phyloP scores from a whole-genome alignment of 352 stramenopile genomes.

The Vaucheria bursata region DNA sequence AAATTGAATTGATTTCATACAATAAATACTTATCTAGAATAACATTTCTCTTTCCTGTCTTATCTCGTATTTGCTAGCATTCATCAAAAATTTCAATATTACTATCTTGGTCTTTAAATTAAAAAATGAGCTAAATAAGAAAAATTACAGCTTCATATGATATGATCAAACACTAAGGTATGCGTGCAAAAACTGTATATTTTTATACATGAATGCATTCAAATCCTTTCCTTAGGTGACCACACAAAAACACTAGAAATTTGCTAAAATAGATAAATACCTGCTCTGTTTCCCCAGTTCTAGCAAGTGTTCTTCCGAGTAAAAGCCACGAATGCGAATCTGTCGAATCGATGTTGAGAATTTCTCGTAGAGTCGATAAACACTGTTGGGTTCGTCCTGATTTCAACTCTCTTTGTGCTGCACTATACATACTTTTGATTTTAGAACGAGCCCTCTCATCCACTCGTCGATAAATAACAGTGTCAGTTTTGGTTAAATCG shows the following conservation, averaged over 20 bases:
- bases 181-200: background rate
- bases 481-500: no score
- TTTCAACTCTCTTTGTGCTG: conserved; percentile 7
- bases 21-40: no score
- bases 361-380: conserved; percentile 1
- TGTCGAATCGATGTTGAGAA: conserved; percentile 13
- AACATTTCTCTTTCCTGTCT: no score
- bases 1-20: no score
- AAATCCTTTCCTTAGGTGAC: background rate
- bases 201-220: background rate
- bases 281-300: background rate
- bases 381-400: background rate
- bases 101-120: no score
- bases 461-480: no score
- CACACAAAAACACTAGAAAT: background rate
- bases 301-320: conserved; percentile 13
- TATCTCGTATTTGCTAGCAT: no score
- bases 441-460: no score
- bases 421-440: conserved; percentile 1
- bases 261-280: background rate
- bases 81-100: no score
- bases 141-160: background rate
- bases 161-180: background rate
- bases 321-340: conserved; percentile 41
- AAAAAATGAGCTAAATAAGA: no score